Evolutionary conservation across 129 eudicot genomes (phyloP), one percentile per base, ranked within the genome.

Genomic region (Apium graveolens): DNA sequence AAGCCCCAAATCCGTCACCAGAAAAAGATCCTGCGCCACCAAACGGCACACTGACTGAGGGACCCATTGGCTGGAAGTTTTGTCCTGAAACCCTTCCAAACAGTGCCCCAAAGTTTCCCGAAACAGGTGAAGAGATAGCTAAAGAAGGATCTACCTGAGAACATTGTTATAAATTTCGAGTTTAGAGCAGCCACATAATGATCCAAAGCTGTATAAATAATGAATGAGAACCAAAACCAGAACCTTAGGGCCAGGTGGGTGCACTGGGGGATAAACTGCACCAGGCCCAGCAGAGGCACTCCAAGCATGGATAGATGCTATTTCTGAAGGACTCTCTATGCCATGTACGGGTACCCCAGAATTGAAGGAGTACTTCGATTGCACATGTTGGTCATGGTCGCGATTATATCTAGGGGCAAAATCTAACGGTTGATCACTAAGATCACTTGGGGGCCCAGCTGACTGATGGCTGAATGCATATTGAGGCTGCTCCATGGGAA

Each of bases 351-450:
- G 34, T 71, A 41, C 75, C 34, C 49, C 76, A 27, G 90, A 57
- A 72, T 79, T 84, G 49, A 78, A 80, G 77, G 81, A 65, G n/a
- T 81, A 85, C 57, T 76, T 76, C 60, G 90, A 60, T 69, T 81
- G 89, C 77, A 70, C 79, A 81, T 72, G 68, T 60, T 60, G 83
- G 78, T 86, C 90, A 81, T 81, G 83, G 44, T 88, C 89, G 81
- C 78, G 97, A 84, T 81, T 84, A 79, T 83, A 88, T 74, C 88
- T 84, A 27, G 86, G 86, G 42, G 87, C 81, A 82, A 92, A 92
- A 69, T 82, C 88, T 78, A 96, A 78, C 60, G 97, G 98, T 80
- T 85, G 97, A 77, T 94, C 92, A 77, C 93, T 85, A 45, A 81
- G 87, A 86, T 86, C 89, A 77, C 84, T 73, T 71, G 80, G 73